A percentile compares a stretch with the other conserved stretches of the same genome.
Evolutionary conservation across 345 rosid species (phyloP).

Genomic region (Bretschneidera sinensis): DNA sequence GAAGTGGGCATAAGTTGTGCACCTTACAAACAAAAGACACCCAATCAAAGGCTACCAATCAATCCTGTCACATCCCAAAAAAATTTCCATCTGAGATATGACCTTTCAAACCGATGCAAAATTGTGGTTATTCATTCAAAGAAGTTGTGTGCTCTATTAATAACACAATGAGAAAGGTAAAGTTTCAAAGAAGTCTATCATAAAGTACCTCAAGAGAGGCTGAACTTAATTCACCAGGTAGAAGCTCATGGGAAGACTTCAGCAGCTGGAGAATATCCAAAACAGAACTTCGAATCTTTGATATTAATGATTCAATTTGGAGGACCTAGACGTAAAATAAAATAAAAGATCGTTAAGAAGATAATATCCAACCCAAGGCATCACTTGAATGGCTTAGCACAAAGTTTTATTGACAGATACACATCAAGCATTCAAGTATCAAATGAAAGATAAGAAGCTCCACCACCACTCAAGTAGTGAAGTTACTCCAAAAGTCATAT

Average conservation of each 20-base stretch:
- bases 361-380: conserved; percentile 2
- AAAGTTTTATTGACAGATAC: neutral
- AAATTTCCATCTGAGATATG: neutral
- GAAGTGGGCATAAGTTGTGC: neutral
- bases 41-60: conserved; percentile 4
- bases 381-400: neutral
- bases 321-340: conserved; percentile 49
- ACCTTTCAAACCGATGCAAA: conserved; percentile 1
- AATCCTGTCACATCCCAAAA: conserved; percentile 7
- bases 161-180: neutral
- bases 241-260: conserved; percentile 39
- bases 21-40: conserved; percentile 3
- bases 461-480: too few relatives aligned
- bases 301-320: conserved; percentile 65
- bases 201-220: conserved; percentile 69
- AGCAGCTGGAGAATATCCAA: conserved; percentile 56
- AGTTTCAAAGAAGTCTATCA: neutral
- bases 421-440: neutral
- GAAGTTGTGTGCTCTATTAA: neutral
- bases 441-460: too few relatives aligned
- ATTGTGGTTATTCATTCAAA: neutral
- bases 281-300: conserved; percentile 54
- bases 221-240: conserved; percentile 63
- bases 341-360: conserved; percentile 16
- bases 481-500: too few relatives aligned